A percentile compares a stretch with the other conserved stretches of the same genome.
Evolutionary conservation across 176 grass and related monocot species (phyloP).

Genomic region (Coix lacrymajobi): DNA sequence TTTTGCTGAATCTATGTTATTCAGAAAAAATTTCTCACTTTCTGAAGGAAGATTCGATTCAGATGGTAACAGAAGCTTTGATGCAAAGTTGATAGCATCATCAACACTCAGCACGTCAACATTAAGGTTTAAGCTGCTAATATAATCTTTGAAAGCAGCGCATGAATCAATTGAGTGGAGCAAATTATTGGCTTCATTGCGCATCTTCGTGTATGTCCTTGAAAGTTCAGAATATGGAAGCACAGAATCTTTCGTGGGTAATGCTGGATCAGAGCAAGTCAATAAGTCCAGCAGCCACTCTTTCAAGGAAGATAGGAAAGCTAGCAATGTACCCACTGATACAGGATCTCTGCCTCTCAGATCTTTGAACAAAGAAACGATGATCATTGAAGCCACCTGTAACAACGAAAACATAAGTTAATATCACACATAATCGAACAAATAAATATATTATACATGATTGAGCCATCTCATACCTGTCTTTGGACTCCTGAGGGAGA

Average conservation of each 20-base stretch:
- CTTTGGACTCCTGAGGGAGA: slow-evolving; percentile 91
- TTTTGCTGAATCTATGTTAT: slow-evolving; percentile 84
- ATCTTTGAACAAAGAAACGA: slow-evolving; percentile 91
- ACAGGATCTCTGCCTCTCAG: slow-evolving; percentile 57
- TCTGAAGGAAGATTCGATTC: slow-evolving; percentile 37
- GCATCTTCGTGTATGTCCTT: slow-evolving; percentile 94
- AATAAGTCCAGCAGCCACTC: slow-evolving; percentile 78
- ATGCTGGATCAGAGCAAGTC: slow-evolving; percentile 77
- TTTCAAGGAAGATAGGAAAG: slow-evolving; percentile 67
- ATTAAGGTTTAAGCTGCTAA: slow-evolving; percentile 49
- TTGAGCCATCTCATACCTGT: slow-evolving; percentile 50
- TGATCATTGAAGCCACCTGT: slow-evolving; percentile 86
- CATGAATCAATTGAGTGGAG: slow-evolving; percentile 56
- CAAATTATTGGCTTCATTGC: slow-evolving; percentile 64
- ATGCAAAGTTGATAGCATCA: slow-evolving; percentile 74
- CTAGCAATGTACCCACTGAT: slow-evolving; percentile 39
- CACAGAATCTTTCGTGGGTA: slow-evolving; percentile 83
- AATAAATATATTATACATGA: neutral
- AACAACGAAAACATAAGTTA: slow-evolving; percentile 4
- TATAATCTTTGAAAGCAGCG: slow-evolving; percentile 52
- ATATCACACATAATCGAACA: slow-evolving; percentile 16
- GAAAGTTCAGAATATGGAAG: slow-evolving; percentile 86
- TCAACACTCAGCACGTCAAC: slow-evolving; percentile 58
- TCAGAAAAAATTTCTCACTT: slow-evolving; percentile 45
- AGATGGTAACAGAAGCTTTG: slow-evolving; percentile 55